Conservation (phyloP, 2,329 filamentous ascomycete species). For the Colletotrichum liriopes region DNA sequence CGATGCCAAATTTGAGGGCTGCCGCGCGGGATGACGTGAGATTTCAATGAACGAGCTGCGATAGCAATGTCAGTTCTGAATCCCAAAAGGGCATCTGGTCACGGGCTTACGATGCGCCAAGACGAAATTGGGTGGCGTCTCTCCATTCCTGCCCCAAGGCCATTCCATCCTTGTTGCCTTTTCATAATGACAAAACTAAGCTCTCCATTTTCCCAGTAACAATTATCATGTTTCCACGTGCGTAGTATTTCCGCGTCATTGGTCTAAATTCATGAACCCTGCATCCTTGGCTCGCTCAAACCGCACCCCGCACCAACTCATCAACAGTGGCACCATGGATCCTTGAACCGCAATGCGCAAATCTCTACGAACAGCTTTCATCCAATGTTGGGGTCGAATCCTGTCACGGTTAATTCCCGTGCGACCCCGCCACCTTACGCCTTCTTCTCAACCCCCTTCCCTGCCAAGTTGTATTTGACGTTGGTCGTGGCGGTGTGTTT, state of each 20-base stretch:
- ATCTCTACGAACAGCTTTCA: background rate
- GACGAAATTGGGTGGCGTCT: background rate
- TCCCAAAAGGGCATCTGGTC: conserved; percentile 1
- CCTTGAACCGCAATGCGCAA: conserved; percentile 3
- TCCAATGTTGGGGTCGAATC: background rate
- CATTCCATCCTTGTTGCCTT: background rate
- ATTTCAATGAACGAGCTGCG: background rate
- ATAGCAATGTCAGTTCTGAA: too few relatives aligned
- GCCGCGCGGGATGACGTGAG: background rate
- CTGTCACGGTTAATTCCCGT: background rate
- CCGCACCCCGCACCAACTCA: conserved; percentile 2
- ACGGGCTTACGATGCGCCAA: background rate
- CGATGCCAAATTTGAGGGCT: background rate
- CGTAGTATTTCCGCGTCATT: conserved; percentile 5
- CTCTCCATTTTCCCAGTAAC: background rate
- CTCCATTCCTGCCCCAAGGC: too few relatives aligned
- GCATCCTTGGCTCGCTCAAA: conserved; percentile 13
- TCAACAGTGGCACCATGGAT: conserved; percentile 1
- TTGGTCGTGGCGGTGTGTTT: background rate
- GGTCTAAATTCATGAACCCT: conserved; percentile 1
- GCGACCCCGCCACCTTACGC: background rate
- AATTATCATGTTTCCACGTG: background rate
- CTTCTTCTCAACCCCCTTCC: background rate
- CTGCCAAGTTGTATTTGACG: background rate
- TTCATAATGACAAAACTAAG: background rate